Percentiles rank a stretch among this genome's conserved stretches.
Evolutionary conservation across 148 eudicot genomes (phyloP).

Genomic region (Vaccinium myrtillus): DNA sequence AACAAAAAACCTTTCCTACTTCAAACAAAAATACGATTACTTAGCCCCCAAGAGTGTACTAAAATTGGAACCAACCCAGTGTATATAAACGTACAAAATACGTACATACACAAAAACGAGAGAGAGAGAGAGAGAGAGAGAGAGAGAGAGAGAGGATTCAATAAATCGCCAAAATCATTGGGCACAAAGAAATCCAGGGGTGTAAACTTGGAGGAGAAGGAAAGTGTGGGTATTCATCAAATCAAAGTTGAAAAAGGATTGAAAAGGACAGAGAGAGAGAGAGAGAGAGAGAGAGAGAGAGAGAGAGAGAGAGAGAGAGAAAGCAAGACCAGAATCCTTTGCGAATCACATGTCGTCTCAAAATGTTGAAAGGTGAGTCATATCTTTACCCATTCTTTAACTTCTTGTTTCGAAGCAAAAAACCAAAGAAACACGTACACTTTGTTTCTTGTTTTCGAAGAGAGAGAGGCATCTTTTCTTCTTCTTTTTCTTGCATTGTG

Average conservation of each 20-base stretch:
- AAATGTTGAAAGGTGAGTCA: neutral
- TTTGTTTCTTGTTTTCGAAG: neutral
- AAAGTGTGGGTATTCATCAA: neutral
- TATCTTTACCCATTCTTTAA: neutral
- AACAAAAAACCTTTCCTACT: neutral
- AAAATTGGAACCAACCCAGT: neutral
- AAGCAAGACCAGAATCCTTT: neutral
- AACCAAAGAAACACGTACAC: neutral
- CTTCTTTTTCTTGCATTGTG: neutral
- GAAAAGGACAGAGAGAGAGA: neutral
- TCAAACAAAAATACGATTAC: neutral
- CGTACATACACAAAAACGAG: neutral
- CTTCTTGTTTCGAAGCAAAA: neutral
- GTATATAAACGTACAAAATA: neutral
- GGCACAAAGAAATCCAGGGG: neutral
- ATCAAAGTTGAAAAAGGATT: neutral
- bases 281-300: neutral
- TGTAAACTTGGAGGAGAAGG: neutral
- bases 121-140: no score
- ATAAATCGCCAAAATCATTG: neutral
- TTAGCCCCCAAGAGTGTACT: slow-evolving; percentile 14
- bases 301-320: neutral
- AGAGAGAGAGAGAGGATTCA: neutral
- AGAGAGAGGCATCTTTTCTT: neutral
- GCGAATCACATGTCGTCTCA: neutral